Evolutionary conservation across 2,329 filamentous ascomycete genomes (phyloP).

Genomic region (Rhynchosporium graminicola): DNA sequence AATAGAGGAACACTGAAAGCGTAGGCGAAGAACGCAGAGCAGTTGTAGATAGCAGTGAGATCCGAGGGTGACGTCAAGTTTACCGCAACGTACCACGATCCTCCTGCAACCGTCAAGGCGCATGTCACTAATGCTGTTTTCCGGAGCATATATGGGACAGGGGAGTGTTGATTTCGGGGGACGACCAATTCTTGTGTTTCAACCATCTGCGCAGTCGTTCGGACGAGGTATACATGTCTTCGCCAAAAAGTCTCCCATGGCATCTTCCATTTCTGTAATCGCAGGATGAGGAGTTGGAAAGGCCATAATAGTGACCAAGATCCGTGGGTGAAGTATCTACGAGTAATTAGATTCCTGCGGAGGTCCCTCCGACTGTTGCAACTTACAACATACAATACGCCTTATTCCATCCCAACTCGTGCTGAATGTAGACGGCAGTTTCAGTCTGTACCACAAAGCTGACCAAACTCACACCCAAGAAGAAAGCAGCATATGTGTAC

Average conservation of each 20-base stretch:
- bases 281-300: constrained; percentile 74
- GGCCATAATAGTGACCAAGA: constrained; percentile 94
- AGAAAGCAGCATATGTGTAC: constrained; percentile 84
- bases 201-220: constrained; percentile 79
- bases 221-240: constrained; percentile 62
- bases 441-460: constrained; percentile 95
- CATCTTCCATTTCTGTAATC: constrained; percentile 74
- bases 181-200: constrained; percentile 74
- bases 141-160: constrained; percentile 72
- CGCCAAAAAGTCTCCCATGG: constrained; percentile 89
- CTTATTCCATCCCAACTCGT: constrained; percentile 91
- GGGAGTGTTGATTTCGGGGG: constrained; percentile 51
- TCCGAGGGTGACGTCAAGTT: constrained; percentile 91
- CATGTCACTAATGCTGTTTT: constrained; percentile 82
- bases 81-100: constrained; percentile 95
- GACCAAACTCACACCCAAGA: constrained; percentile 78
- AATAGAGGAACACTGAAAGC: constrained; percentile 91
- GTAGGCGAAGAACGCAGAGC: constrained; percentile 97
- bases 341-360: constrained; percentile 10
- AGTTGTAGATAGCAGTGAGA: constrained; percentile 98
- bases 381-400: constrained; percentile 97
- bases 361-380: not conserved
- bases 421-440: constrained; percentile 92
- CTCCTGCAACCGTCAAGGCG: constrained; percentile 84
- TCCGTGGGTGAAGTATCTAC: constrained; percentile 83